Evolutionary conservation across 192 early-diverging fungal genomes (phyloP).

Genomic region (Gonapodya prolifera): DNA sequence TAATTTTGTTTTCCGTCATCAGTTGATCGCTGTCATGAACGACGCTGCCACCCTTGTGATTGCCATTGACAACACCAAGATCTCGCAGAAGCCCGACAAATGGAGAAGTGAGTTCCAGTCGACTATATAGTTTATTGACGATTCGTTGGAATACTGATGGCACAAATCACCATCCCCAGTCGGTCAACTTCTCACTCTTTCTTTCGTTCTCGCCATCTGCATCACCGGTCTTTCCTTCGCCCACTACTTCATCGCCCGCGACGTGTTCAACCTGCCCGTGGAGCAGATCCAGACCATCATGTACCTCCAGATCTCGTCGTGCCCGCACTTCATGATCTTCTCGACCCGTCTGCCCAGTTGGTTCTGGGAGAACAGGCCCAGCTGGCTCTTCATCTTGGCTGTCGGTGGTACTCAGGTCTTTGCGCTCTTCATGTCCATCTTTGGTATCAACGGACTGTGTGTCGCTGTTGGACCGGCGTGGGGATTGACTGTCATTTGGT

Average conservation of each 20-base stretch:
- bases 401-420: conserved; percentile 83
- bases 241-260: conserved; percentile 66
- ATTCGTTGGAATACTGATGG: too few relatives aligned
- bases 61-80: conserved; percentile 83
- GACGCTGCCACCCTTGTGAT: conserved; percentile 69
- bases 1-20: too few relatives aligned
- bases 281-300: conserved; percentile 72
- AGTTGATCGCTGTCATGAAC: conserved; percentile 6
- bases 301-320: conserved; percentile 84
- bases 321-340: conserved; percentile 90
- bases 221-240: conserved; percentile 68
- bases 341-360: conserved; percentile 74
- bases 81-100: conserved; percentile 80
- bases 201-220: conserved; percentile 57
- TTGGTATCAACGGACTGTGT: conserved; percentile 44
- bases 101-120: conserved; percentile 93
- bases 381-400: conserved; percentile 61
- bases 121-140: too few relatives aligned
- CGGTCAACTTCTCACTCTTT: conserved; percentile 78
- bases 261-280: conserved; percentile 46
- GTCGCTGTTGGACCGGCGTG: conserved; percentile 59
- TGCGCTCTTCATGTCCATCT: conserved; percentile 71
- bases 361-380: conserved; percentile 80
- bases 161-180: conserved; percentile 70
- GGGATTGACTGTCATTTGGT: conserved; percentile 42